Evolutionary conservation across 345 rosid genomes (phyloP).

Genomic region (Hibiscus tridactylites): DNA sequence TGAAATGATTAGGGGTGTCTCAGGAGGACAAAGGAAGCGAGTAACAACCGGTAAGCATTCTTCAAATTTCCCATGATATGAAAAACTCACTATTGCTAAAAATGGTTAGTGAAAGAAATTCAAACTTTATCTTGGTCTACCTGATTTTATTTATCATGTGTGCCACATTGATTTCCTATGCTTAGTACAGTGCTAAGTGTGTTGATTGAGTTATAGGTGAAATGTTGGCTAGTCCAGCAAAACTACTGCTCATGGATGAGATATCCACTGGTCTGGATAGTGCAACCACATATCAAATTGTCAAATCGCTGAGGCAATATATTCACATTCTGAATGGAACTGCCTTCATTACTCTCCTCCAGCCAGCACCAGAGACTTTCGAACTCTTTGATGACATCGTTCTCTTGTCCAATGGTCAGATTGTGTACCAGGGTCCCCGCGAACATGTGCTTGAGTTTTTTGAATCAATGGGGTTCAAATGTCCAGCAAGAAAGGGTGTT

Average conservation of each 20-base stretch:
- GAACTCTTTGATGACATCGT: conserved; percentile 69
- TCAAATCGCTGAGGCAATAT: conserved; percentile 52
- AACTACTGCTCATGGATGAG: conserved; percentile 60
- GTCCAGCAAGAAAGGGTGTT: conserved; percentile 71
- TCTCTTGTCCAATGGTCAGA: conserved; percentile 61
- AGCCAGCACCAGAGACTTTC: conserved; percentile 77
- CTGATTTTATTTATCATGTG: no score
- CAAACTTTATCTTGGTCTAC: no score
- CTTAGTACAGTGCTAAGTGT: neutral
- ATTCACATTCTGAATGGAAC: conserved; percentile 54
- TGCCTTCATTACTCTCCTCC: conserved; percentile 64
- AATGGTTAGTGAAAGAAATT: no score
- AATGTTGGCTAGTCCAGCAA: conserved; percentile 65
- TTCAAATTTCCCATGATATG: neutral
- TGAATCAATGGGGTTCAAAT: conserved; percentile 53
- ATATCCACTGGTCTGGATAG: conserved; percentile 77
- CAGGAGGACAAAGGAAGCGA: conserved; percentile 68
- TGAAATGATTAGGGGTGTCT: conserved; percentile 55
- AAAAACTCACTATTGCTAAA: neutral
- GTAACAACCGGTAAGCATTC: conserved; percentile 50
- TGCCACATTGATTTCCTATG: no score
- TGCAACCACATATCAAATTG: conserved; percentile 71
- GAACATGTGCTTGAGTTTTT: conserved; percentile 55
- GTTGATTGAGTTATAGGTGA: conserved; percentile 31
- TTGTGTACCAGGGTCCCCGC: conserved; percentile 76